Percentiles rank a stretch among this genome's conserved stretches.
Evolutionary conservation across 495 filamentous ascomycete genomes (phyloP).

Genomic region (Recurvomyces mirabilis): DNA sequence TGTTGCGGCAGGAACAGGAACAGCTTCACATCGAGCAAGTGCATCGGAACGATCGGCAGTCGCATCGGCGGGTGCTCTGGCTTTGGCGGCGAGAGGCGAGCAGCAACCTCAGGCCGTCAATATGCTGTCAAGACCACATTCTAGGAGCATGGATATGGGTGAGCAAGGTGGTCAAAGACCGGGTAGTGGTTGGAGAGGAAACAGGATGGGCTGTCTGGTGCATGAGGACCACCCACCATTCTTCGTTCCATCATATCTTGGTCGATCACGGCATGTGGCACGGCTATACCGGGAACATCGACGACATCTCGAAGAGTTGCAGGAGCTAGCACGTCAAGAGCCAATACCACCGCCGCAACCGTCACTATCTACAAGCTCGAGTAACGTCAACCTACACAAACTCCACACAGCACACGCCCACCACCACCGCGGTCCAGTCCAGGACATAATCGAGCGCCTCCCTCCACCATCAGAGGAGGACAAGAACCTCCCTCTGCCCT

Average conservation of each 20-base stretch:
- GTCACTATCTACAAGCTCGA: constrained; percentile 50
- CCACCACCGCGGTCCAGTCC: constrained; percentile 39
- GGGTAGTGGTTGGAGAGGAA: not conserved
- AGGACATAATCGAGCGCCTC: constrained; percentile 74
- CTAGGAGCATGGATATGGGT: constrained; percentile 30
- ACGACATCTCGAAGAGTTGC: constrained; percentile 41
- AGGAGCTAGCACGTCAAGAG: constrained; percentile 12
- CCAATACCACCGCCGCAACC: constrained; percentile 28
- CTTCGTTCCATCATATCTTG: constrained; percentile 74
- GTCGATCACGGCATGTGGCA: constrained; percentile 63
- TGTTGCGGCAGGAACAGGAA: constrained; percentile 38
- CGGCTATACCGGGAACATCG: constrained; percentile 58
- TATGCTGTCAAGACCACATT: constrained; percentile 28
- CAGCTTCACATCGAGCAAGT: not conserved
- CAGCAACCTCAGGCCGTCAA: constrained; percentile 10
- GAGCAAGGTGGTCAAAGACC: constrained; percentile 13
- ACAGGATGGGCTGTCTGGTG: constrained; percentile 19
- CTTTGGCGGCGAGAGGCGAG: not conserved
- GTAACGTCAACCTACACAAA: constrained; percentile 52
- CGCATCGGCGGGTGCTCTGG: too few species aligned
- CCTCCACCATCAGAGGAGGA: constrained; percentile 46
- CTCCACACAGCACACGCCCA: constrained; percentile 54
- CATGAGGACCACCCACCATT: constrained; percentile 35
- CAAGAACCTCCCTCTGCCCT: constrained; percentile 56
- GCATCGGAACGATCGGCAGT: not conserved